phyloP scores from a whole-genome alignment of 176 grass and related monocot species.

The Bromus sterilis region DNA sequence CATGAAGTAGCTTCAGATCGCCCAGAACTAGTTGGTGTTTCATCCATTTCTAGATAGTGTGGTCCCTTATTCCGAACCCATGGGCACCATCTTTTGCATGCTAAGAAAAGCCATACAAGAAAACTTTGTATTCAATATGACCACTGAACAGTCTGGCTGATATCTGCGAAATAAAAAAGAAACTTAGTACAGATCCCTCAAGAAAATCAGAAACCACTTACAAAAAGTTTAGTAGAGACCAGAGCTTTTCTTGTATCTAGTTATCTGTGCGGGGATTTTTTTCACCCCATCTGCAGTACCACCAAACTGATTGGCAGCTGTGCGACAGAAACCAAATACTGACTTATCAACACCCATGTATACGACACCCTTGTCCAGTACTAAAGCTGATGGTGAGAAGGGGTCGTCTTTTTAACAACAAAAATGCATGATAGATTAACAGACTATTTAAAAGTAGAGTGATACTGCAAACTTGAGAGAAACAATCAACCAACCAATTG shows the following conservation, averaged over 20 bases:
- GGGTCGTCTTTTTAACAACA: neutral
- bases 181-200: conserved; percentile 12
- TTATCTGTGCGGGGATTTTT: neutral
- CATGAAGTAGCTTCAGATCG: conserved; percentile 51
- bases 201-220: conserved; percentile 10
- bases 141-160: conserved; percentile 7
- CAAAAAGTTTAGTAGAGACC: neutral
- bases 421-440: neutral
- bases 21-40: conserved; percentile 51
- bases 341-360: neutral
- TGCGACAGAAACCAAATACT: neutral
- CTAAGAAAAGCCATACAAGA: neutral
- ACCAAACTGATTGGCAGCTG: neutral
- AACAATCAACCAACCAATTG: neutral
- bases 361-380: neutral
- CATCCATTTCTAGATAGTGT: conserved; percentile 58
- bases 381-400: neutral
- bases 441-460: neutral
- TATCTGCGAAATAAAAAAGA: conserved; percentile 23
- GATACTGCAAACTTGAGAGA: neutral
- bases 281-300: neutral
- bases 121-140: neutral
- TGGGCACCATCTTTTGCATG: conserved; percentile 22
- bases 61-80: conserved; percentile 22
- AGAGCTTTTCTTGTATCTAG: conserved; percentile 8